phyloP scores from a whole-genome alignment of 2,329 filamentous ascomycete genomes.

The Cyphellophora attinorum region DNA sequence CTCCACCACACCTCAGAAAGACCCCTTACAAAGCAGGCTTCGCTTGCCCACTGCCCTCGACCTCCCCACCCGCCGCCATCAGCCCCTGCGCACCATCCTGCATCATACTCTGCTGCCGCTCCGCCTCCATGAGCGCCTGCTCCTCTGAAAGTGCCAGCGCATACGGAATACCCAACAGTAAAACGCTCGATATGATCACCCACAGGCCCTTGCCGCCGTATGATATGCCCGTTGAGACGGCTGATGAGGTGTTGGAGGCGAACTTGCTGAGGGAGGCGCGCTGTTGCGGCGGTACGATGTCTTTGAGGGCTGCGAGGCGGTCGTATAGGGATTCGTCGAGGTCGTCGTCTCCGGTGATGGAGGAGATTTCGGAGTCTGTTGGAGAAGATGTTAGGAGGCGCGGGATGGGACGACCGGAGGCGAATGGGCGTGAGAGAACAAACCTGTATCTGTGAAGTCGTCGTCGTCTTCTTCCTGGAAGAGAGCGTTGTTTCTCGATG shows the following conservation, averaged over 20 bases:
- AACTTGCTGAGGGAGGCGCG: conserved; percentile 59
- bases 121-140: conserved; percentile 94
- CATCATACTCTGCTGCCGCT: conserved; percentile 93
- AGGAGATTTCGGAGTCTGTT: conserved; percentile 73
- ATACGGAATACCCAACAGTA: conserved; percentile 87
- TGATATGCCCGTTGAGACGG: conserved; percentile 35
- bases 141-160: conserved; percentile 90
- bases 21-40: conserved; percentile 13
- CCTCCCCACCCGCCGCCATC: conserved; percentile 7
- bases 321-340: conserved; percentile 55
- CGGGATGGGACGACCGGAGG: conserved; percentile 6
- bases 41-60: conserved; percentile 6
- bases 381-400: conserved; percentile 27
- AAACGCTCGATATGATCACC: conserved; percentile 80
- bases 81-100: conserved; percentile 49
- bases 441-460: conserved; percentile 92
- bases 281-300: conserved; percentile 65
- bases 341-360: conserved; percentile 59
- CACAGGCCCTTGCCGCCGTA: conserved; percentile 82
- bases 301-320: conserved; percentile 61
- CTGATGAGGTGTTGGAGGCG: conserved; percentile 34
- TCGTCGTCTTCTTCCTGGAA: conserved; percentile 49
- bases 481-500: conserved; percentile 48
- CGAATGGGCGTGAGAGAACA: conserved; percentile 16
- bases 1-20: neutral